Base-by-base conservation (phyloP, 768 basidiomycete species). In the Kwoniella heveanensis region DNA sequence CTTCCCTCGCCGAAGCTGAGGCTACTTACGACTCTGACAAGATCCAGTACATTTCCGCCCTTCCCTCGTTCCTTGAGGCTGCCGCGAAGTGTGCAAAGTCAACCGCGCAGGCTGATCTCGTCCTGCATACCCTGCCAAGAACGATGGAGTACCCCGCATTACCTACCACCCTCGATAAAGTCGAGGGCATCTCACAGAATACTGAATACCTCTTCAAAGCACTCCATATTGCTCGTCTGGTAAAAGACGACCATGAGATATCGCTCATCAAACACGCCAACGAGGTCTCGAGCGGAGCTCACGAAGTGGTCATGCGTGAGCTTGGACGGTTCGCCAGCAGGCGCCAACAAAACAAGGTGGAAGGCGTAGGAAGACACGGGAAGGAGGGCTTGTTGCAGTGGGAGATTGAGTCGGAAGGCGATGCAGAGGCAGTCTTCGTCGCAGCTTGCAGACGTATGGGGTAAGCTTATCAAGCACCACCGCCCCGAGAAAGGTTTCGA, bases 371-470 rank as follows among this genome's bases (percentile, higher is more conserved):
- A 57, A 48, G 76, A 46, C 72, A 64, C 17, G 77, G 71, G 12
- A 76, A 70, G 54, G 72, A 77, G 57, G 67, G 50, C 26, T 21
- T 76, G 47, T 55, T 84, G 2, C 89, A 93, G 72, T 96, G 94
- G 90, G 82, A 91, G 49, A 90, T 97, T 17, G 87, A 90, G 81
- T 90, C 89, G 70, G 95, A 98, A 80, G 88, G 87, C 0, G 94
- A 96, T 77, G 95, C 92, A 0, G 94, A 95, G 77, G 95, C 93
- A 0, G 84, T 94, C 8, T 98, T 97, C 67, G 90, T 92, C 0
- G 91, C 93, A 1, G 88, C 88, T 1, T 96, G 93, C 80, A 83
- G 92, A 54, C 83, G 91, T 61, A 88, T 91, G 81, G 92, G 91
- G 91, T 93, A 56, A 68, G 87, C 79, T 21, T 3, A 46, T 19